Evolutionary conservation across 2,329 filamentous ascomycete species (phyloP), one percentile per base, ranked within the genome.

Genomic region (Hawksworthiomyces lignivorus): DNA sequence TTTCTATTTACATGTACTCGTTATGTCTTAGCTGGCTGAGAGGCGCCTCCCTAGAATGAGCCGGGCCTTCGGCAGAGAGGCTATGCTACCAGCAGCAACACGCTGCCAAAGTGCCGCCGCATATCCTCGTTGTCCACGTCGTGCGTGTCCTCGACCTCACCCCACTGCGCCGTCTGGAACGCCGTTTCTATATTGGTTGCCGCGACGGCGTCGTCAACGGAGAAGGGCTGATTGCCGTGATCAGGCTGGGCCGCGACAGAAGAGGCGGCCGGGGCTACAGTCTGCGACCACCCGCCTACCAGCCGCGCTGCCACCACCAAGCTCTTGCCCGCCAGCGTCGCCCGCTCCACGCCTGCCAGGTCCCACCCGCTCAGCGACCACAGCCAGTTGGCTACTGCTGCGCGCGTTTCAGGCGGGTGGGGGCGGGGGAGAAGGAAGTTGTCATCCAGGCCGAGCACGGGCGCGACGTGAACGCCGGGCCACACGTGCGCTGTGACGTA

Each of bases 101-200:
- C 85, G 59, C 87, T 94, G 12, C 90, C 92, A 46, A 97, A 66
- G 65, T 97, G 92, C 55, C 90, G 75, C 57, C 79, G 76, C 50
- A 97, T 53, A 62, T 98, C 92, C 62, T 94, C 90, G 62, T 82
- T 85, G 55, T 94, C 84, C 1, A 98, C 92, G 68, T 98, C 92
- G 64, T 98, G 92, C 21, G 89, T 95, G 63, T 98, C 89, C 61
- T 98, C 92, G 1, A 98, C 92, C 69, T 95, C 89, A 8, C 92
- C 92, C 90, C 92, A 97, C 63, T 84, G 81, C 21, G 75, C 69
- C 1, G 82, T 94, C 73, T 98, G 92, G 82, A 87, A 96, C 49
- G 78, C 73, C 14, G 95, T 87, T 68, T 98, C 92, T 31, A 94
- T 61, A 54, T 77, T 95, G 6, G 83, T 80, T 12, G 84, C 82